Percentiles rank a stretch among this genome's conserved stretches.
These are phyloP conservation scores for Aspergillus fumigatiaffinis DNA, from an alignment of 2,329 filamentous ascomycete species.

Conservation along the genomic window DNA sequence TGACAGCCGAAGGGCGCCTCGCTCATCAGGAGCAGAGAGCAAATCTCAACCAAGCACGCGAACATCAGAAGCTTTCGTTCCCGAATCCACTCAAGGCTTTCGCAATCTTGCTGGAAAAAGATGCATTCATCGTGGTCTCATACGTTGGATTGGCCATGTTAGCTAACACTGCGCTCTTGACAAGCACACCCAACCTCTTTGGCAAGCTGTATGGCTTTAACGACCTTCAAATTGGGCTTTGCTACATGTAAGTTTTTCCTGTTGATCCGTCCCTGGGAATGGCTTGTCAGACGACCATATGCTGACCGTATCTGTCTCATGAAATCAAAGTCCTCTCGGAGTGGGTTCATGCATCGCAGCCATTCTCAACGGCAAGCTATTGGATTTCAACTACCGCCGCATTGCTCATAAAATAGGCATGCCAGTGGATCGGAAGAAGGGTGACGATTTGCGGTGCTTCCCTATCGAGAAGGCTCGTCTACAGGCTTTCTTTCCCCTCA, in stretches of 20 bases:
- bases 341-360: constrained; percentile 17
- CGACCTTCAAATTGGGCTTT: constrained; percentile 22
- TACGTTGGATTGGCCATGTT: constrained; percentile 32
- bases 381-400: constrained; percentile 22
- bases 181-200: constrained; percentile 38
- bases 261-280: neutral
- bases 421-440: constrained; percentile 24
- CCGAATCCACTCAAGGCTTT: constrained; percentile 45
- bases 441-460: constrained; percentile 45
- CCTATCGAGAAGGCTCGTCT: constrained; percentile 33
- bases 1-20: neutral
- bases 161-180: constrained; percentile 39
- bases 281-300: neutral
- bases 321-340: constrained; percentile 15
- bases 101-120: constrained; percentile 37
- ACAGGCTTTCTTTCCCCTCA: constrained; percentile 20
- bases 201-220: constrained; percentile 33
- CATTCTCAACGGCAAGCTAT: constrained; percentile 18
- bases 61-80: constrained; percentile 34
- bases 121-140: constrained; percentile 32
- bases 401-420: constrained; percentile 11
- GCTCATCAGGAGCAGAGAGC: neutral
- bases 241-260: constrained; percentile 19
- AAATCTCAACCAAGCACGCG: constrained; percentile 7
- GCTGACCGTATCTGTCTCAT: neutral